Percentiles rank a stretch among this genome's conserved stretches.
These are phyloP conservation scores for Stephania yunnanensis DNA, from an alignment of 164 flowering plant species.

Conservation along the genomic window DNA sequence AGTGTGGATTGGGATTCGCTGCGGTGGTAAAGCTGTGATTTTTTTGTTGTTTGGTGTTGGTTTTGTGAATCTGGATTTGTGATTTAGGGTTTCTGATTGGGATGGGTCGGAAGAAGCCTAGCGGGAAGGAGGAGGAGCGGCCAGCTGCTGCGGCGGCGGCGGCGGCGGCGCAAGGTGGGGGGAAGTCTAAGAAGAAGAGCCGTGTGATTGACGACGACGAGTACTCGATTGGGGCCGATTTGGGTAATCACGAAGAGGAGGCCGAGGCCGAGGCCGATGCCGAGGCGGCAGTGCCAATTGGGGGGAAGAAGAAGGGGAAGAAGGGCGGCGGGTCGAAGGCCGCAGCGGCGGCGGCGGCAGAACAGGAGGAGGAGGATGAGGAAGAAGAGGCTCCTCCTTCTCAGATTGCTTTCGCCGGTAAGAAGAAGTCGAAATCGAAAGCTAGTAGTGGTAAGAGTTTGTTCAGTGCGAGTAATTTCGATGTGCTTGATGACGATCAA, in stretches of 20 bases:
- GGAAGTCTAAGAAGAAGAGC: slow-evolving; percentile 63
- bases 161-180: slow-evolving; percentile 18
- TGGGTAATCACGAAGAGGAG: slow-evolving; percentile 22
- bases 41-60: neutral
- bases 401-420: slow-evolving; percentile 5
- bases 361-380: slow-evolving; percentile 11
- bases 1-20: neutral
- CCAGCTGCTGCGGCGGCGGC: slow-evolving; percentile 13
- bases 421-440: slow-evolving; percentile 22
- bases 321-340: slow-evolving; percentile 24
- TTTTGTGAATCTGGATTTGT: neutral
- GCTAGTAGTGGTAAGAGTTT: neutral
- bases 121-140: slow-evolving; percentile 41
- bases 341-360: neutral
- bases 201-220: slow-evolving; percentile 66
- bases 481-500: neutral
- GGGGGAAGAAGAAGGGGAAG: slow-evolving; percentile 57
- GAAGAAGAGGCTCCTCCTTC: neutral
- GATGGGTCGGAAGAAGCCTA: slow-evolving; percentile 72
- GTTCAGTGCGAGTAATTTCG: neutral
- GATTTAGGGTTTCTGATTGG: neutral
- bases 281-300: slow-evolving; percentile 17
- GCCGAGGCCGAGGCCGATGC: slow-evolving; percentile 39
- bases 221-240: slow-evolving; percentile 56
- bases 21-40: neutral